Base-by-base conservation (phyloP, 2,329 filamentous ascomycete genomes). In the Monosporascus cannonballus region DNA sequence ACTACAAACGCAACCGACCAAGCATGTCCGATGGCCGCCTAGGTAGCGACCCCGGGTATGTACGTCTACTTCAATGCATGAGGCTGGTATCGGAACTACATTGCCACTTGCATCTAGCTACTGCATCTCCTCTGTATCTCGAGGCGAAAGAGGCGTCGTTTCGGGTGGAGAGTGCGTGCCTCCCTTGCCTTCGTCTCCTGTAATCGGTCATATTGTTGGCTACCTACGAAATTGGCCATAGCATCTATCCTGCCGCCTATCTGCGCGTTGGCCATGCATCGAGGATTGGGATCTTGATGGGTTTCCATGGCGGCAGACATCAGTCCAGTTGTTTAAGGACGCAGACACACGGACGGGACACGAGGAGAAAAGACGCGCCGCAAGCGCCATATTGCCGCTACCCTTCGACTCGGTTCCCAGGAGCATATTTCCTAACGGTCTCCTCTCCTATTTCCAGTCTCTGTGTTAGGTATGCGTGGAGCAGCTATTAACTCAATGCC, bases 221-320 rank as follows among this genome's bases (percentile, higher is more conserved):
- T 2, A 20, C 64, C 1, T 71, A 69, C 52, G 68, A 71, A 57
- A 56, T 69, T n/a, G 62, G 64, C 2, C 67, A 71, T 41, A 67
- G 60, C 9, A 63, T 71, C 37, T 68, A 66, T 24, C 68, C 69
- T 1, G 61, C 65, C 2, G 68, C 63, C 0, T 71, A 66, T 46
- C 49, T 69, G 25, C 63, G 59, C 1, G 52, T 64, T 9, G 64
- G 67, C 6, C 52, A 59, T 38, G 60, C 61, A 8, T 58, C 56
- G 4, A 56, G 62, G n/a, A 45, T 65, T 6, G 61, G 59, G 25
- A 50, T 58, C 18, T 54, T 64, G 46, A 57, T 65, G 51, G 60
- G 62, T 2, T 54, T 64, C 17, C 61, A 64, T 39, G 64, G 66
- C 52, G 59, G 62, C 6, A 53, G 60, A 4, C 56, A 60, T 30